Base-by-base conservation (phyloP, 2,329 filamentous ascomycete species). In the Aspergillus novoparasiticus region DNA sequence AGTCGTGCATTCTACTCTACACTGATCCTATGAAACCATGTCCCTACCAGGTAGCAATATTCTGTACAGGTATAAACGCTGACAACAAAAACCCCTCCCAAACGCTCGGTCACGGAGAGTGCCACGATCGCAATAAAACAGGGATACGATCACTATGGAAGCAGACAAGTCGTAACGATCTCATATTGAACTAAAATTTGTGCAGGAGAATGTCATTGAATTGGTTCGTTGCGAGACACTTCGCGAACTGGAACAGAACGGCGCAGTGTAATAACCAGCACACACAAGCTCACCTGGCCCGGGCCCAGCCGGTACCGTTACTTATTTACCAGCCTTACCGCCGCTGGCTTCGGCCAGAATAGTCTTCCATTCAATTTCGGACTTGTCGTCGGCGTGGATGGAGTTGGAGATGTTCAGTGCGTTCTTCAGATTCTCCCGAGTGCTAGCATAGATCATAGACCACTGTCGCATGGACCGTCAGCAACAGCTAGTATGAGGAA, bases 361-460 rank as follows among this genome's bases (percentile, higher is more conserved):
- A 61, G 69, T 66, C 71, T 78, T 78, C 78, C 78, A 81, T 68
- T 80, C 79, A 63, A 81, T 77, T 41, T 80, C 79, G 55, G 63
- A 60, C 68, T 76, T 77, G 72, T 79, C 75, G 61, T 80, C 78
- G 46, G 78, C 78, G 68, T 80, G 78, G 69, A 80, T 76, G 66
- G 75, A 78, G 67, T 61, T 72, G 66, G 70, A 68, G 60, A 79
- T 76, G 73, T 81, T 82, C 50, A 84, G 76, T 21, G 81, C 79
- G 66, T 80, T 81, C 76, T 83, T 83, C 67, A 84, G 69, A 62
- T 75, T 75, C 71, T 83, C 80, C 59, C 80, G 79, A 56, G 80
- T 83, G 68, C 80, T 81, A 68, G 82, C 81, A 74, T 84, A 84
- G 62, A 83, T 77, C 82, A 84, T 83, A 66, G 80, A 81, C 75